Evolutionary conservation across 129 eudicot genomes (phyloP).

Genomic region (Artemisia argyi): DNA sequence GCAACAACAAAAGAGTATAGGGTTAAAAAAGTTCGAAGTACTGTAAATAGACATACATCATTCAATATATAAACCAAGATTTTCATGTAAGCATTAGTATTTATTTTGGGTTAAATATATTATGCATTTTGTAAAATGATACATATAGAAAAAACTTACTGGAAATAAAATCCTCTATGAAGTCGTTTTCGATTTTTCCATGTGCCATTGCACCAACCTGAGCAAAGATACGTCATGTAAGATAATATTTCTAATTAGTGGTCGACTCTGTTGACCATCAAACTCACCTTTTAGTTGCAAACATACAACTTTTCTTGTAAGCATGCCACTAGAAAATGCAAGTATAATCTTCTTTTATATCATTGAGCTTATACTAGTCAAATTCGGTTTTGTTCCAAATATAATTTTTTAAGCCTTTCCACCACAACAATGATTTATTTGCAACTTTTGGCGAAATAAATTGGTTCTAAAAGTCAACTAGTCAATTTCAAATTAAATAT

Average conservation of each 20-base stretch:
- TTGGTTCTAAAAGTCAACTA: not conserved
- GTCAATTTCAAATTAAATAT: not conserved
- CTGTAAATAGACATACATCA: no score
- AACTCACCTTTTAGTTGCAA: not conserved
- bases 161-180: conserved; percentile 59
- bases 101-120: not conserved
- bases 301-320: not conserved
- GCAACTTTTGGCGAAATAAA: not conserved
- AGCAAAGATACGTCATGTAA: conserved; percentile 15
- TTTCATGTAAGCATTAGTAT: not conserved
- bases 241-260: conserved; percentile 5
- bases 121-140: not conserved
- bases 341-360: not conserved
- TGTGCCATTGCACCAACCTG: conserved; percentile 99
- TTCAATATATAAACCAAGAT: no score
- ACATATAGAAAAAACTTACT: conserved; percentile 43
- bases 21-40: not conserved
- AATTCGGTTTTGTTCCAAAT: no score
- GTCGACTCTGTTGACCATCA: conserved; percentile 6
- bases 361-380: no score
- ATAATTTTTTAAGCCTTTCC: not conserved
- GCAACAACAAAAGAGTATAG: conserved; percentile 39
- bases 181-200: conserved; percentile 62
- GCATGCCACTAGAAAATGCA: not conserved
- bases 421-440: not conserved